Evolutionary conservation across 306 rosid species (phyloP).

Genomic region (Cucumis hystrix): DNA sequence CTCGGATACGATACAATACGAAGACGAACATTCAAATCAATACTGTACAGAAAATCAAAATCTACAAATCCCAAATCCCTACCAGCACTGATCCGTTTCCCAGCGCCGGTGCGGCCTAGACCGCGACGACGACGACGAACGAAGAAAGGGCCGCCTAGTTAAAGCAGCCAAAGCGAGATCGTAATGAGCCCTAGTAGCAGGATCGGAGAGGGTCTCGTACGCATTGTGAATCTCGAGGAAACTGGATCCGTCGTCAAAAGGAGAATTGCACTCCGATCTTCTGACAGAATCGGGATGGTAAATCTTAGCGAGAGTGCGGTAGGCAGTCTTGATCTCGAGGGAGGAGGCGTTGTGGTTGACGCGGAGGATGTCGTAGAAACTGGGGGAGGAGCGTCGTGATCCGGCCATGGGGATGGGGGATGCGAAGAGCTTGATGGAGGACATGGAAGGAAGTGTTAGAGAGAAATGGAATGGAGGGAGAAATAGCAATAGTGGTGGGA

Average conservation of each 20-base stretch:
- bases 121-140: conserved; percentile 6
- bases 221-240: conserved; percentile 73
- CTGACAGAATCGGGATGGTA: conserved; percentile 54
- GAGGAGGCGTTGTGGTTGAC: conserved; percentile 27
- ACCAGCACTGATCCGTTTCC: conserved; percentile 99
- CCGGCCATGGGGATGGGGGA: not conserved
- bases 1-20: not conserved
- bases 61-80: conserved; percentile 9
- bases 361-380: conserved; percentile 34
- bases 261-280: conserved; percentile 9
- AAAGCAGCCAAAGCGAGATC: conserved; percentile 35
- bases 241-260: conserved; percentile 19
- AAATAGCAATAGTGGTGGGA: not conserved
- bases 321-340: conserved; percentile 38
- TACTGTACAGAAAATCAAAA: not conserved
- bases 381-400: not conserved
- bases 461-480: not conserved
- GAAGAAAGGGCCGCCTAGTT: not conserved
- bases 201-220: conserved; percentile 75
- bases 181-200: conserved; percentile 52
- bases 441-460: conserved; percentile 8
- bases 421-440: not conserved
- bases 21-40: not conserved
- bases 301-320: conserved; percentile 34
- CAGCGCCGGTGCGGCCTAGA: conserved; percentile 49